Evolutionary conservation across 2,329 filamentous ascomycete genomes (phyloP).

Genomic region (Triangularia setosa): DNA sequence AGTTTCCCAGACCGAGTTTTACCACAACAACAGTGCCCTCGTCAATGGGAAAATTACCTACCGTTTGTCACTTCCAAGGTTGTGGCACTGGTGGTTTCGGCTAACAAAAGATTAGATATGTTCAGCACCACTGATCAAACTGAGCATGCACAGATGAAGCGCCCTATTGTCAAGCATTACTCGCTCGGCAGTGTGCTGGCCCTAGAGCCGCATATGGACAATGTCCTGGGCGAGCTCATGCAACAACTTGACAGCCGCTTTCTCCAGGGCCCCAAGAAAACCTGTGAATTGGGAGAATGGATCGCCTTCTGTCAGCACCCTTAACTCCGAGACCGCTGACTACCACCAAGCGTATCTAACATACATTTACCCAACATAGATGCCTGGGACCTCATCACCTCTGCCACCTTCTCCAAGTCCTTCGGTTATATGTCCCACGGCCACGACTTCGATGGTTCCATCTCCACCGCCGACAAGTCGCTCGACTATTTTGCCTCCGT

Average conservation of each 20-base stretch:
- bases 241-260: constrained; percentile 31
- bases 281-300: constrained; percentile 39
- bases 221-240: constrained; percentile 30
- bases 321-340: too few relatives aligned
- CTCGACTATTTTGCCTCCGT: constrained; percentile 22
- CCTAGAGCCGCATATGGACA: constrained; percentile 32
- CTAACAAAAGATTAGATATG: constrained; percentile 21
- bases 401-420: constrained; percentile 54
- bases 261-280: constrained; percentile 20
- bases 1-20: constrained; percentile 34
- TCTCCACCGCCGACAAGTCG: constrained; percentile 31
- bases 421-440: constrained; percentile 59
- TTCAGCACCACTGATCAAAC: constrained; percentile 35
- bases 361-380: neutral
- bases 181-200: constrained; percentile 26
- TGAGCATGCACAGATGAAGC: constrained; percentile 34
- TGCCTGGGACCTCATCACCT: constrained; percentile 39
- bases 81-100: neutral
- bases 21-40: constrained; percentile 32
- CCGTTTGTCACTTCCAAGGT: constrained; percentile 6
- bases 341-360: too few relatives aligned
- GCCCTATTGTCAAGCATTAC: constrained; percentile 36
- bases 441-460: constrained; percentile 56
- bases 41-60: constrained; percentile 34
- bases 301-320: constrained; percentile 33